Evolutionary conservation across 208 protist genomes (phyloP).

Genomic region (Balamuthia mandrillaris): DNA sequence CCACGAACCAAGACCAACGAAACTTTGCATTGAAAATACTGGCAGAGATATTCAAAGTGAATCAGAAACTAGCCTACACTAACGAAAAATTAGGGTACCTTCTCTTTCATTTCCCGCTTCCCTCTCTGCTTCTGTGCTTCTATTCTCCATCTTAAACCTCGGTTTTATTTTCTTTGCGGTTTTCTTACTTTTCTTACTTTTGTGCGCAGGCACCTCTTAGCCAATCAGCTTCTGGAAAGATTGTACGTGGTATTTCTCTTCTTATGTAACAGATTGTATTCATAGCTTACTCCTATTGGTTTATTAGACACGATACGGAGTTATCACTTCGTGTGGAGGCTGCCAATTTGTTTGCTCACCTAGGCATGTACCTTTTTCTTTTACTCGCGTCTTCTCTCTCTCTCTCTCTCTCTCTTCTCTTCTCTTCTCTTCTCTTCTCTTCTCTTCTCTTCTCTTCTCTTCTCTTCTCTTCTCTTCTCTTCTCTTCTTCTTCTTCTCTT

Average conservation of each 20-base stretch:
- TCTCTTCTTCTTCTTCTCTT: no score
- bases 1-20: neutral
- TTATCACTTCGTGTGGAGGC: constrained; percentile 1
- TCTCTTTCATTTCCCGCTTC: neutral
- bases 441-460: no score
- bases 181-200: neutral
- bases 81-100: neutral
- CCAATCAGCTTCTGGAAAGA: neutral
- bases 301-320: constrained; percentile 13
- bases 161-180: neutral
- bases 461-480: no score
- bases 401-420: no score
- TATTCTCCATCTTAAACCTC: neutral
- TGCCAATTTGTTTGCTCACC: neutral
- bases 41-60: constrained; percentile 3
- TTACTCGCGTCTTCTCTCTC: neutral
- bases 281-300: no score
- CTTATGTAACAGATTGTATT: no score
- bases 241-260: no score
- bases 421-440: no score
- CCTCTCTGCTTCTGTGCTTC: neutral
- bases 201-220: neutral
- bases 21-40: neutral
- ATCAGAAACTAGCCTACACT: neutral
- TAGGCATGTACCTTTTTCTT: neutral